Conservation (phyloP, 1,284 basidiomycete species). For the Fomitopsis palustris region DNA sequence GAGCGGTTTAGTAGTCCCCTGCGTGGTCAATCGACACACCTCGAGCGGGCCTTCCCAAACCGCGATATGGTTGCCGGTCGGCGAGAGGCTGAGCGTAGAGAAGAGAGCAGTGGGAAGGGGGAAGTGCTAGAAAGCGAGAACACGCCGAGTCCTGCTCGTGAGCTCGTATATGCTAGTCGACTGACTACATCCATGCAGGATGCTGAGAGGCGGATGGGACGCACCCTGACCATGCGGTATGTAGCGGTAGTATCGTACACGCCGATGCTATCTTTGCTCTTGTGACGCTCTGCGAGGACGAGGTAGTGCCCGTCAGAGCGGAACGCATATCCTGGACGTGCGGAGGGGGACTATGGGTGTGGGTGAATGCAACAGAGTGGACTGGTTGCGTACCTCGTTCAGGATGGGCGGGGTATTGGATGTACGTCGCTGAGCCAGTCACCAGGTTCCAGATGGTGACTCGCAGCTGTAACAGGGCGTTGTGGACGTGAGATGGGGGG, state of each 20-base stretch:
- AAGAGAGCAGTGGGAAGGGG: slow-evolving; percentile 74
- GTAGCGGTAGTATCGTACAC: slow-evolving; percentile 72
- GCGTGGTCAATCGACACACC: slow-evolving; percentile 38
- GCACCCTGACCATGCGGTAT: slow-evolving; percentile 73
- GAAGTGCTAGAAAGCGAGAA: slow-evolving; percentile 58
- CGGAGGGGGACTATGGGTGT: background rate
- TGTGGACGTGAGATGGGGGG: too few species aligned
- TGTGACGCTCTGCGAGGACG: slow-evolving; percentile 79
- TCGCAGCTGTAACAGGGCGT: slow-evolving; percentile 49
- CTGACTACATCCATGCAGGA: background rate
- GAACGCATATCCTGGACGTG: slow-evolving; percentile 65
- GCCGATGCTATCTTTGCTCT: slow-evolving; percentile 80
- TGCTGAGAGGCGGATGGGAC: slow-evolving; percentile 21
- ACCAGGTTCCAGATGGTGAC: slow-evolving; percentile 79
- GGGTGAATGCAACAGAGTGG: background rate
- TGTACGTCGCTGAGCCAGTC: slow-evolving; percentile 66
- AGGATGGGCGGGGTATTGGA: slow-evolving; percentile 75
- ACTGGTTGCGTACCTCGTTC: slow-evolving; percentile 54
- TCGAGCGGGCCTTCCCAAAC: slow-evolving; percentile 82
- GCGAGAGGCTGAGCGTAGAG: slow-evolving; percentile 76
- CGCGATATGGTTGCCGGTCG: slow-evolving; percentile 77
- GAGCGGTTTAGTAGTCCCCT: background rate
- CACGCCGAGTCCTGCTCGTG: background rate
- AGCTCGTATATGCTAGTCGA: slow-evolving; percentile 5
- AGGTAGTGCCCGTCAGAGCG: slow-evolving; percentile 79